Conservation (phyloP, 176 grass and related monocot genomes). For the Aegilops umbellulata region DNA sequence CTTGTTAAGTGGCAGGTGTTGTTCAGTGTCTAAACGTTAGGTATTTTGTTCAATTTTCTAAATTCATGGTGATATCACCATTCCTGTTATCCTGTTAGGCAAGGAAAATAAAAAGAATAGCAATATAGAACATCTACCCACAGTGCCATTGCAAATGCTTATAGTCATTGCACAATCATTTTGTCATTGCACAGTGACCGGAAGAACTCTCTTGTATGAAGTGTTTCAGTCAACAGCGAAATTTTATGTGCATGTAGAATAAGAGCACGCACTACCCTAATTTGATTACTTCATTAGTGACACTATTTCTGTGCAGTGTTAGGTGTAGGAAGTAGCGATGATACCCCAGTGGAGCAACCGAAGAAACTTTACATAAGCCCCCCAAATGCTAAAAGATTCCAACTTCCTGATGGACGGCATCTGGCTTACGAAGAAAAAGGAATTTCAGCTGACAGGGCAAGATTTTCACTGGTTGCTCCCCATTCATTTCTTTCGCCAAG, state of each 20-base stretch:
- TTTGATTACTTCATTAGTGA: constrained; percentile 14
- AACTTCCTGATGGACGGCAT: constrained; percentile 87
- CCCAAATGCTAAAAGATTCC: constrained; percentile 66
- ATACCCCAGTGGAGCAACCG: constrained; percentile 42
- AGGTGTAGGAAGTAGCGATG: constrained; percentile 47
- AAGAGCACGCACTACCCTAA: background rate
- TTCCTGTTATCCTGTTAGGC: background rate
- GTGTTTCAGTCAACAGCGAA: background rate
- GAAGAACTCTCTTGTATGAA: background rate
- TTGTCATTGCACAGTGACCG: background rate
- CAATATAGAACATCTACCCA: background rate
- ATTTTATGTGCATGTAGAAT: constrained; percentile 9
- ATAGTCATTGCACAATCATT: background rate
- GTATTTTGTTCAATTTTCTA: background rate
- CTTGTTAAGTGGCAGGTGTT: constrained; percentile 10
- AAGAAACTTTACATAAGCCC: constrained; percentile 84
- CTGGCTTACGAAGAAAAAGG: constrained; percentile 86
- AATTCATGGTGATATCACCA: background rate
- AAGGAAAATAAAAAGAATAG: background rate
- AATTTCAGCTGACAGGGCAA: constrained; percentile 59
- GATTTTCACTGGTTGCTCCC: constrained; percentile 77
- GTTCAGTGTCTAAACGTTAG: background rate
- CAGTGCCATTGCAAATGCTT: background rate
- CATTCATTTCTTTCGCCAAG: constrained; percentile 97
- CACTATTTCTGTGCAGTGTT: constrained; percentile 61